Base-by-base conservation (phyloP, 345 rosid genomes). In the Pistacia atlantica region DNA sequence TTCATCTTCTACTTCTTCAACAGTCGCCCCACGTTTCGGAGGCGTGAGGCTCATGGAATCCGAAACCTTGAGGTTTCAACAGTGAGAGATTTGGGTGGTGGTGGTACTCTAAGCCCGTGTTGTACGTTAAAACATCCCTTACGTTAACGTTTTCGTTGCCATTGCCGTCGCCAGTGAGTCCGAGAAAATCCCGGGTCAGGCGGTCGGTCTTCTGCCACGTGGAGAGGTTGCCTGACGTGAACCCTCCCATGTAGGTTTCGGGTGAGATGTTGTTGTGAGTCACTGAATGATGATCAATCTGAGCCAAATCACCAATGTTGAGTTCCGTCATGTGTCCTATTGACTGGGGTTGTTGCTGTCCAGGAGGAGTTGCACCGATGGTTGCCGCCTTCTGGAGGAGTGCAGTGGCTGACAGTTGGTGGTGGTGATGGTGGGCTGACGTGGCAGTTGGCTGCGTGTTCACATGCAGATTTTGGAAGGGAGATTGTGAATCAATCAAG, bases 341-440 rank as follows among this genome's bases (percentile, higher is more conserved):
- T 11, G 86, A 80, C 37, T 63, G 81, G 4, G 82, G 71, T 46
- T 68, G 71, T 37, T 68, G 81, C 67, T 78, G 78, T 14, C 85
- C 59, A 0, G 88, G 73, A 28, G 83, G 73, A 28, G 83, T 69
- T n/a, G 86, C 76, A 33, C 93, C 90, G 54, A 90, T 71, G 63
- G 86, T 81, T 2, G 93, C 89, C 4, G 97, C 98, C 87, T 87
- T 93, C 75, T 90, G 99, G 82, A 95, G 98, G 72, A 95, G 95
- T 11, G 98, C 97, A 14, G 99, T 95, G 72, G 98, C 97, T 2
- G 99, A 93, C 75, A 90, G 82, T 2, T 37, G 42, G 42, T 38
- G 42, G 42, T 38, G 8, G 46, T 42, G 46, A 85, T 85, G 86
- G 74, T 77, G 85, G 0, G 87, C 73, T 5, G 89, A 35, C 52